Evolutionary conservation across 208 protist genomes (phyloP), one percentile per base, ranked within the genome.

Genomic region (Phytomonas francai): DNA sequence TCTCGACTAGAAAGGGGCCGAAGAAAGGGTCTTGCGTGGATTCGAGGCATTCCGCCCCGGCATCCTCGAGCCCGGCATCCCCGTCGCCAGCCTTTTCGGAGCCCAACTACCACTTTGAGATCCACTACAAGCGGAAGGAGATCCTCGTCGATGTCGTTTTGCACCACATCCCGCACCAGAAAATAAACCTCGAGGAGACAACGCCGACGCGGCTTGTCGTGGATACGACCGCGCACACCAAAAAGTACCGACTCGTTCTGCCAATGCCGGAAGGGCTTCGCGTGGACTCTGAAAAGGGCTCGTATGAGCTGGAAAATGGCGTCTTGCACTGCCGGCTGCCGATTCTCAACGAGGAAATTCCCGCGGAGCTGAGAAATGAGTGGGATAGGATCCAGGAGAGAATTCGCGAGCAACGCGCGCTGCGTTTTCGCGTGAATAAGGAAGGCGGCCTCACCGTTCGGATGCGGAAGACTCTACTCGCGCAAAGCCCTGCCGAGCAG

Each of bases 71-170:
- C 33, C 8, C 72, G 7, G 22, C 72, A 3, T 42, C 69, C 4
- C 39, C 71, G 22, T 65, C 79, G 6, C 61, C 67, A 14, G 68
- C 66, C 8, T 58, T 79, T 19, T 57, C 73, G 28, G 80, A 81
- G 65, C 90, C 90, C 0, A 68, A 71, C 49, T 85, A 85, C 59
- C 77, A 78, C 72, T 34, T 88, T 49, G 85, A 96, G 77, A 63
- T 93, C 27, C 90, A 96, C 76, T 86, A 87, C 74, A 92, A 92
- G 74, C 84, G 83, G 28, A 85, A 88, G 66, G 73, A 88, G 57
- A 61, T 93, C 11, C 76, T 82, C 11, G 78, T 96, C 29, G 76
- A 91, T 59, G 90, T 96, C 1, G 77, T 79, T 33, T 80, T 96
- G 56, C 87, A 92, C 69, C 80, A 88, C 71, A 72, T 96, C n/a